Evolutionary conservation across 2,329 filamentous ascomycete genomes (phyloP).

Genomic region (Phyllosticta ampelicida): DNA sequence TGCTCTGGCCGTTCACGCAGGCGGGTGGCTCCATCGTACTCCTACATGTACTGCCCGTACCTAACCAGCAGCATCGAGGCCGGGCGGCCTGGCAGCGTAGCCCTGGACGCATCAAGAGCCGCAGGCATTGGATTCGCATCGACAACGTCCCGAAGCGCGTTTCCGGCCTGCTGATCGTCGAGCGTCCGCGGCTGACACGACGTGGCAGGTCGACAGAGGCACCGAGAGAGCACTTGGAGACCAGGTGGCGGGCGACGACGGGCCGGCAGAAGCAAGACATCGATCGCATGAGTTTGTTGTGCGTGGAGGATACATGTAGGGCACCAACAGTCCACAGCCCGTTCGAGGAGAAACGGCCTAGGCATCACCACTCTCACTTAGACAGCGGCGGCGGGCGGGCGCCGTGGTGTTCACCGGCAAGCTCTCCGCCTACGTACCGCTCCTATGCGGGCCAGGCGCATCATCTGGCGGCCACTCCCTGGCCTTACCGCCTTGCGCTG

Average conservation of each 20-base stretch:
- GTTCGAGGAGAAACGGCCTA: no score
- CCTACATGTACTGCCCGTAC: no score
- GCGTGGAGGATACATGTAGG: no score
- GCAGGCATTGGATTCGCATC: not conserved
- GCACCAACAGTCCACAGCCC: not conserved
- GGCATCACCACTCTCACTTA: no score
- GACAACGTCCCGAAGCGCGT: not conserved
- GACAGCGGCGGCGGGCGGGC: no score
- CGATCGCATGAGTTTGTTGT: not conserved
- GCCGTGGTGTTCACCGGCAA: not conserved
- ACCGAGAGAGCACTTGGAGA: not conserved
- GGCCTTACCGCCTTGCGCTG: not conserved
- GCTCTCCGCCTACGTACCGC: not conserved
- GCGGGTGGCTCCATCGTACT: no score
- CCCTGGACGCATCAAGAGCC: constrained; percentile 6
- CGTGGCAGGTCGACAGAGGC: not conserved
- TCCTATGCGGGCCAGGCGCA: not conserved
- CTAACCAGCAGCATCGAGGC: not conserved
- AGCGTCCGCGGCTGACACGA: not conserved
- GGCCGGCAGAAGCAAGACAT: not conserved
- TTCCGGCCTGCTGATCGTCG: not conserved
- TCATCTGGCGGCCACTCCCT: not conserved
- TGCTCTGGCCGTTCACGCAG: no score
- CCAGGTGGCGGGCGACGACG: not conserved
- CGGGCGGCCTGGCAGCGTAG: not conserved